Conservation (phyloP, 495 filamentous ascomycete species). For the Entonaema liquescens region DNA sequence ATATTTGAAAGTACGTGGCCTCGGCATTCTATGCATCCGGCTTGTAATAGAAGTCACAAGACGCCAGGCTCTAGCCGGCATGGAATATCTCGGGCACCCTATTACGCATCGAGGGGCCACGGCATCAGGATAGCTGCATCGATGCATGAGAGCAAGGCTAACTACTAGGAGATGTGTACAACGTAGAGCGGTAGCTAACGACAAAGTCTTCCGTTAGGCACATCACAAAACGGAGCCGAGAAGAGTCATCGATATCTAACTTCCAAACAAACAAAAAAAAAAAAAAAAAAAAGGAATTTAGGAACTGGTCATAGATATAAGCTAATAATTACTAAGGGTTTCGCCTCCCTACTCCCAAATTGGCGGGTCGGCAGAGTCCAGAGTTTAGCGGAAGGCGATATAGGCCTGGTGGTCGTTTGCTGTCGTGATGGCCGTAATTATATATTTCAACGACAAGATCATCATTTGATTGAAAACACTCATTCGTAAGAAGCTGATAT, state of each 20-base stretch:
- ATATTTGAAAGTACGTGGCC: background rate
- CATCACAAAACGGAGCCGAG: background rate
- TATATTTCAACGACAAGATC: background rate
- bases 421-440: background rate
- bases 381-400: background rate
- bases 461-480: background rate
- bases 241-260: background rate
- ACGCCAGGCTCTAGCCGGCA: background rate
- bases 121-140: constrained; percentile 3
- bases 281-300: too few species aligned
- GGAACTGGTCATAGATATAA: background rate
- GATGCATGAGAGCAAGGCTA: background rate
- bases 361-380: background rate
- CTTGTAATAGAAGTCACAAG: background rate
- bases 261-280: background rate
- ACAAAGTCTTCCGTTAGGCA: background rate
- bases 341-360: background rate
- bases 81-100: background rate
- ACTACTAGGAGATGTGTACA: background rate
- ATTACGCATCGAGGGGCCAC: constrained; percentile 1
- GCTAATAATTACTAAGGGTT: background rate
- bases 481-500: background rate
- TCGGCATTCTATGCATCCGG: background rate
- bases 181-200: background rate
- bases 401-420: background rate